These are phyloP conservation scores for Umbelopsis sp. DNA, from an alignment of 192 early-diverging fungal species.

Conservation along the genomic window DNA sequence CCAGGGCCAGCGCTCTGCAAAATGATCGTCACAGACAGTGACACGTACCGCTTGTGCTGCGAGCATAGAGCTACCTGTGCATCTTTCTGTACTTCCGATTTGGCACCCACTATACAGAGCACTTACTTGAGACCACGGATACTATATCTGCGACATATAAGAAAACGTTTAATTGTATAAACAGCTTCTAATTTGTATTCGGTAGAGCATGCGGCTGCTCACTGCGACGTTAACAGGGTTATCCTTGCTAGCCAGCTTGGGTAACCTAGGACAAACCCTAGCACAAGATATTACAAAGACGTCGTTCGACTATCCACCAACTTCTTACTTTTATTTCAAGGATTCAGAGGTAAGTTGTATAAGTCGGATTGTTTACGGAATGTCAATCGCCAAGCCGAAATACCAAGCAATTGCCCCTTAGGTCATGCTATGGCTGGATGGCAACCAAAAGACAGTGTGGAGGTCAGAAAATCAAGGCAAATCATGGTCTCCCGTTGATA, in stretches of 20 bases:
- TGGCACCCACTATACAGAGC: not conserved
- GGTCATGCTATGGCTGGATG: slow-evolving; percentile 60
- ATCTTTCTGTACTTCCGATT: not conserved
- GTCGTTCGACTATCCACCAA: slow-evolving; percentile 44
- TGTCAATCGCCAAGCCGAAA: not conserved
- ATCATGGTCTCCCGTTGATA: slow-evolving; percentile 56
- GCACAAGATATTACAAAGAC: slow-evolving; percentile 17
- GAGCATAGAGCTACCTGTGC: not conserved
- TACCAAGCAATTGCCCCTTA: slow-evolving; percentile 11
- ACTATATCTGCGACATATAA: not conserved
- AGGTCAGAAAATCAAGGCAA: slow-evolving; percentile 72
- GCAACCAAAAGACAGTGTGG: slow-evolving; percentile 48
- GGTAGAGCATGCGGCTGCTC: slow-evolving; percentile 18
- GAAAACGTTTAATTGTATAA: not conserved
- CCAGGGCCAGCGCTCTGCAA: not conserved
- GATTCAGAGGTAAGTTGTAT: slow-evolving; percentile 51
- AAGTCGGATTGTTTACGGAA: not conserved
- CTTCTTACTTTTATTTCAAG: slow-evolving; percentile 56
- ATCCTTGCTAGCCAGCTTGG: slow-evolving; percentile 15
- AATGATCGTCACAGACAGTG: slow-evolving; percentile 11
- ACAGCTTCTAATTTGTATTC: not conserved
- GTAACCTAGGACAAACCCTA: slow-evolving; percentile 5
- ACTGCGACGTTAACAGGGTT: slow-evolving; percentile 21
- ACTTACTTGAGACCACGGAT: not conserved
- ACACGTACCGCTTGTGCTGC: slow-evolving; percentile 12